These are phyloP conservation scores for Ogataea henricii DNA, from an alignment of 805 yeast genomes.

Conservation along the genomic window DNA sequence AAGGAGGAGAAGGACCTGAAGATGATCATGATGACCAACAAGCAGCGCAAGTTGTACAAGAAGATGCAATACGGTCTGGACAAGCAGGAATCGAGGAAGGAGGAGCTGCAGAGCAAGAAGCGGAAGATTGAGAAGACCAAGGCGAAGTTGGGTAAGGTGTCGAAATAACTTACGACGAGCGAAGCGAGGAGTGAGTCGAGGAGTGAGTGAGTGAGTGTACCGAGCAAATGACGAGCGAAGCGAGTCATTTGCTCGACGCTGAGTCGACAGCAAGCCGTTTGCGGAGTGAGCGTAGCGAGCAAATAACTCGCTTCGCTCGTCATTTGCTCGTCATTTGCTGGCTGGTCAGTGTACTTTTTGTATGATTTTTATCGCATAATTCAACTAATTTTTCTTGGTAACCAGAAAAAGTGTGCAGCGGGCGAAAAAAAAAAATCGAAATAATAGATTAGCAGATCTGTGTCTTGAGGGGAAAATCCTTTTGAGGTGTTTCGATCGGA, in stretches of 20 bases:
- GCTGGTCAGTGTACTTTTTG: neutral
- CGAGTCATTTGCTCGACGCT: too few relatives aligned
- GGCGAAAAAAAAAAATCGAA: slow-evolving; percentile 2
- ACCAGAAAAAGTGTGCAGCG: neutral
- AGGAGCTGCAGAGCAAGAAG: slow-evolving; percentile 66
- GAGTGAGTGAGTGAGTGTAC: neutral
- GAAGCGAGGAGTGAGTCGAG: neutral
- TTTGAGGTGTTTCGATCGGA: neutral
- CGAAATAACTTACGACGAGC: neutral
- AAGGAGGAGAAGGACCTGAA: slow-evolving; percentile 81
- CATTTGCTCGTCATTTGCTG: too few relatives aligned
- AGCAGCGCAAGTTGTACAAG: slow-evolving; percentile 90
- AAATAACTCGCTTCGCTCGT: neutral
- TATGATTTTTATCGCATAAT: slow-evolving; percentile 6
- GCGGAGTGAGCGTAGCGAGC: neutral
- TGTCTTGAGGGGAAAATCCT: neutral
- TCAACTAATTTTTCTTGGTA: neutral
- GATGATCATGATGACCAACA: slow-evolving; percentile 96
- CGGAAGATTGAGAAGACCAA: slow-evolving; percentile 69
- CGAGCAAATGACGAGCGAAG: too few relatives aligned
- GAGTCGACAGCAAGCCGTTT: too few relatives aligned
- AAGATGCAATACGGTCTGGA: slow-evolving; percentile 92
- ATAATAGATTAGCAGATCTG: slow-evolving; percentile 4
- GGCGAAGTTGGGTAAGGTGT: slow-evolving; percentile 14
- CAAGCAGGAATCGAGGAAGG: slow-evolving; percentile 76